These are phyloP conservation scores for Galerina sulciceps DNA, from an alignment of 768 basidiomycete species.

Conservation along the genomic window DNA sequence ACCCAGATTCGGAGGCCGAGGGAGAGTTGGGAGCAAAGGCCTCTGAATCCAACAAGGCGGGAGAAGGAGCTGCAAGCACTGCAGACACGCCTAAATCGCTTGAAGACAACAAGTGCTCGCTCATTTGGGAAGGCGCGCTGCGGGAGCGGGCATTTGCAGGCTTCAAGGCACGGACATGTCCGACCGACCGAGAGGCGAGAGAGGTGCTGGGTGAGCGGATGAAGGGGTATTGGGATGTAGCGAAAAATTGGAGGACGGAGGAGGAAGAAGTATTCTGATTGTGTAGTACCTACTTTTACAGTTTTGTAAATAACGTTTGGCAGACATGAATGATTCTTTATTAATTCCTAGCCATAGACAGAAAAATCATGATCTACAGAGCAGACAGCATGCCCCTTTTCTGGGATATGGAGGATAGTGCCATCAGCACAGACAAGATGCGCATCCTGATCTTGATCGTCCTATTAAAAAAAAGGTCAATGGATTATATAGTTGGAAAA, in stretches of 20 bases:
- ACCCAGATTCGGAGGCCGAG: slow-evolving; percentile 43
- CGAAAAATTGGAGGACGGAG: slow-evolving; percentile 87
- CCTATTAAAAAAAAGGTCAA: slow-evolving; percentile 41
- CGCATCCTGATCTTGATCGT: slow-evolving; percentile 59
- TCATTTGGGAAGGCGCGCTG: slow-evolving; percentile 93
- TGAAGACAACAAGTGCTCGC: slow-evolving; percentile 85
- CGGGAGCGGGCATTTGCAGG: slow-evolving; percentile 79
- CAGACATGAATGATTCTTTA: too few relatives aligned
- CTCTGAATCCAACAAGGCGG: neutral
- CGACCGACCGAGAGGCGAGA: slow-evolving; percentile 84
- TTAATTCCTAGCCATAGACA: slow-evolving; percentile 51
- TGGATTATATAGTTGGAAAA: neutral
- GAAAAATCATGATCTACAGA: slow-evolving; percentile 46
- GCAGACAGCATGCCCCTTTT: slow-evolving; percentile 62
- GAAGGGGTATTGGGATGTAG: slow-evolving; percentile 93
- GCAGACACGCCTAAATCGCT: slow-evolving; percentile 45
- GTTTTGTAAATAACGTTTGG: too few relatives aligned
- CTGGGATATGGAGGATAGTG: slow-evolving; percentile 62
- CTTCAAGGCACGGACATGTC: slow-evolving; percentile 83
- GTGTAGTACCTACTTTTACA: too few relatives aligned
- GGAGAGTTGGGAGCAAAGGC: slow-evolving; percentile 13
- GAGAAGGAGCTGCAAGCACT: neutral
- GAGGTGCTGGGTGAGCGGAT: slow-evolving; percentile 85
- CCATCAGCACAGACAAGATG: slow-evolving; percentile 86
- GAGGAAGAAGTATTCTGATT: slow-evolving; percentile 64